Conservation (phyloP, 768 basidiomycete genomes). For the Tulasnella sp. region DNA sequence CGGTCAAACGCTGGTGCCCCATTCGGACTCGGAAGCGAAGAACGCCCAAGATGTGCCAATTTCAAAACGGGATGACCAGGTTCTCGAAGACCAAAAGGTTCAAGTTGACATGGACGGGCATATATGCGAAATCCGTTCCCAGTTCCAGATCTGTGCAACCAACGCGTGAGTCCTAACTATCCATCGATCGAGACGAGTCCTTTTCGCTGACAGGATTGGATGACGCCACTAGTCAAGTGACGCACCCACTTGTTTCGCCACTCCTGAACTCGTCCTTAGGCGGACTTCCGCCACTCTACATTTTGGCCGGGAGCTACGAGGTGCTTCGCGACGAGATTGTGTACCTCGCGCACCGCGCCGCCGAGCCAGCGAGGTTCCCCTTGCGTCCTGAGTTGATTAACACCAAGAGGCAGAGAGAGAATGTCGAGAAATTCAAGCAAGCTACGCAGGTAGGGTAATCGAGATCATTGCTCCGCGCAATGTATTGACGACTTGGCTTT, state of each 20-base stretch:
- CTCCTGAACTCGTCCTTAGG: slow-evolving; percentile 72
- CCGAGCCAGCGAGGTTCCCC: slow-evolving; percentile 75
- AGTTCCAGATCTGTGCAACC: slow-evolving; percentile 80
- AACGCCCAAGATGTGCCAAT: neutral
- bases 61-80: neutral
- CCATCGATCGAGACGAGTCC: too few relatives aligned
- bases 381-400: slow-evolving; percentile 39
- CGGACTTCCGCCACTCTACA: slow-evolving; percentile 81
- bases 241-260: slow-evolving; percentile 79
- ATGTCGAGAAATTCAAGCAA: slow-evolving; percentile 43
- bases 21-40: neutral
- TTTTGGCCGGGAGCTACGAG: slow-evolving; percentile 88
- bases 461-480: slow-evolving; percentile 25
- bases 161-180: slow-evolving; percentile 50
- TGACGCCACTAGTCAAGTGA: slow-evolving; percentile 48
- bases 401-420: slow-evolving; percentile 23
- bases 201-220: neutral
- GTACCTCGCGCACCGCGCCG: slow-evolving; percentile 89
- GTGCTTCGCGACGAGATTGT: slow-evolving; percentile 91
- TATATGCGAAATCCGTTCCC: slow-evolving; percentile 50
- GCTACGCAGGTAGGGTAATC: slow-evolving; percentile 49
- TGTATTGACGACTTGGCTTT: slow-evolving; percentile 45
- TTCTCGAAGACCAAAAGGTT: slow-evolving; percentile 22
- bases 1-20: neutral
- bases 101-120: slow-evolving; percentile 43